These are phyloP conservation scores for Phytophthora sp. DNA, from an alignment of 352 stramenopile species.

Conservation along the genomic window DNA sequence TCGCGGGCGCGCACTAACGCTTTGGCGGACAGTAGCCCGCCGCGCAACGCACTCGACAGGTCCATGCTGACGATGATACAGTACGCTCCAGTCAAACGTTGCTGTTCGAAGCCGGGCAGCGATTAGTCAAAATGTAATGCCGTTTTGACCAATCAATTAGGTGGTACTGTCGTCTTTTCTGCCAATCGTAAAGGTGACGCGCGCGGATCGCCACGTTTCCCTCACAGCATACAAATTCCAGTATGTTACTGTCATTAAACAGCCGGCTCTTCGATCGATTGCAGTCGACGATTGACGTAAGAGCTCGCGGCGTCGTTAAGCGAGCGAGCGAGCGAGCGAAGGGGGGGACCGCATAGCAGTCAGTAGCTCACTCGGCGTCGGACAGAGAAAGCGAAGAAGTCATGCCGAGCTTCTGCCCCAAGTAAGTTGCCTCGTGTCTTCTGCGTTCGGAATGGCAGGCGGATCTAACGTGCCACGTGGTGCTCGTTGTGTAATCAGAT, in stretches of 20 bases:
- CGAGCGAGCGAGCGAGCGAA: conserved; percentile 15
- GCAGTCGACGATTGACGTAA: conserved; percentile 37
- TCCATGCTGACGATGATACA: conserved; percentile 35
- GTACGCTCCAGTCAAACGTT: conserved; percentile 20
- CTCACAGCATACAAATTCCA: conserved; percentile 27
- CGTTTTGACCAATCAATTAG: conserved; percentile 26
- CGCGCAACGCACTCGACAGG: conserved; percentile 23
- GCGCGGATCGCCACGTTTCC: conserved; percentile 14
- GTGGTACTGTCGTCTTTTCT: conserved; percentile 13
- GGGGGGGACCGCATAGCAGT: conserved; percentile 21
- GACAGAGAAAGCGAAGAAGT: conserved; percentile 25
- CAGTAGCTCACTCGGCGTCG: conserved; percentile 21
- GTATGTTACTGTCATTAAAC: conserved; percentile 16
- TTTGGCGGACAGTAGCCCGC: conserved; percentile 39
- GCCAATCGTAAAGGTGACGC: conserved; percentile 24
- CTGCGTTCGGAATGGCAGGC: too few species aligned
- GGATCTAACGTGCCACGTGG: conserved; percentile 1
- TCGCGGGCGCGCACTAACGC: conserved; percentile 22
- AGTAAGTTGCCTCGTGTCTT: conserved; percentile 38
- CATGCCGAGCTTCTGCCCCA: conserved; percentile 78
- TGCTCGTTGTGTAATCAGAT: conserved; percentile 39
- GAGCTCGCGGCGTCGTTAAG: conserved; percentile 26
- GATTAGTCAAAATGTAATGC: conserved; percentile 23
- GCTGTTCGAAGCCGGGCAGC: conserved; percentile 9
- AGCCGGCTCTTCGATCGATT: conserved; percentile 22